Evolutionary conservation across 2,329 filamentous ascomycete species (phyloP).

Genomic region (Alternaria brassicae): DNA sequence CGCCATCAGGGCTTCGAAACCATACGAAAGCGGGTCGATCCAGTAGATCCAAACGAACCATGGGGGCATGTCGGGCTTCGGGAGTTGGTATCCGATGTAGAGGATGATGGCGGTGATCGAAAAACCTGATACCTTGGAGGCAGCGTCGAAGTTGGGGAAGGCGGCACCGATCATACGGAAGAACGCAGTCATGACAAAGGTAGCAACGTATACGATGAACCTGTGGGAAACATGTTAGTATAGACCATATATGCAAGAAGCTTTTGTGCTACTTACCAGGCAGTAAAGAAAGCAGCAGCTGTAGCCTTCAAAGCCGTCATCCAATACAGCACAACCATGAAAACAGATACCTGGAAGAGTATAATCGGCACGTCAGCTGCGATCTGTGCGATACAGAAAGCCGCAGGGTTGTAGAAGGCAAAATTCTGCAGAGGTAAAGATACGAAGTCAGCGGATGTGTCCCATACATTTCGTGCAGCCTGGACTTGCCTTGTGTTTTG

Average conservation of each 20-base stretch:
- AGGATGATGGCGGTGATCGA: slow-evolving; percentile 65
- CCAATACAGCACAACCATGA: slow-evolving; percentile 76
- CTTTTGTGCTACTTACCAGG: slow-evolving; percentile 76
- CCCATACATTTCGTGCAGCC: too few species aligned
- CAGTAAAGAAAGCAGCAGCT: slow-evolving; percentile 80
- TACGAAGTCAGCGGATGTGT: too few species aligned
- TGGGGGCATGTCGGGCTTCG: slow-evolving; percentile 58
- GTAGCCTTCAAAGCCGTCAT: slow-evolving; percentile 78
- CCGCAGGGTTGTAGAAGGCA: slow-evolving; percentile 86
- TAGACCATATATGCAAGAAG: not conserved
- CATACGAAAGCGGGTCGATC: slow-evolving; percentile 77
- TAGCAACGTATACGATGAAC: slow-evolving; percentile 17
- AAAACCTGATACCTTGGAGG: slow-evolving; percentile 64
- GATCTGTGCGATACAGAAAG: slow-evolving; percentile 76
- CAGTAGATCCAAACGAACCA: slow-evolving; percentile 68
- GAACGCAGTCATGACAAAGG: slow-evolving; percentile 78
- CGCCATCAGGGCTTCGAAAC: slow-evolving; percentile 78
- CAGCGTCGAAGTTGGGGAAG: slow-evolving; percentile 67
- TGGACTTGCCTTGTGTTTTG: slow-evolving; percentile 88
- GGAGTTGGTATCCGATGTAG: slow-evolving; percentile 67
- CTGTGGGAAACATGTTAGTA: not conserved
- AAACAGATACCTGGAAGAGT: slow-evolving; percentile 65
- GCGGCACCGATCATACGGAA: slow-evolving; percentile 77
- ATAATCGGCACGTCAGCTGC: slow-evolving; percentile 62
- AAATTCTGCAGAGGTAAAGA: too few species aligned